Evolutionary conservation across 371 early-diverging fungal species (phyloP).

Genomic region (Syncephalastrum contaminatum): DNA sequence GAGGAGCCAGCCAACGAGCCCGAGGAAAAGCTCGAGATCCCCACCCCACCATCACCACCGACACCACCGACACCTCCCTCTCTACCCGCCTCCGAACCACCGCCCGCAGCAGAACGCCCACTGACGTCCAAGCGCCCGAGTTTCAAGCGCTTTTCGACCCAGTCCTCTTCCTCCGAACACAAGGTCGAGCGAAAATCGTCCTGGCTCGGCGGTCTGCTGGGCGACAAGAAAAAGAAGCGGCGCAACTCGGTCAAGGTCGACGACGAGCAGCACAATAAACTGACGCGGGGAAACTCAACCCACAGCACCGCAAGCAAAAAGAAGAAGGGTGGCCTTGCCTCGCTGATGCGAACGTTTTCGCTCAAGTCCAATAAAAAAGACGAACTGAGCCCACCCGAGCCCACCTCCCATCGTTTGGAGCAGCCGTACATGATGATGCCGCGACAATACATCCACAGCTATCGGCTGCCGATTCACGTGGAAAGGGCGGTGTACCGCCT

Average conservation of each 20-base stretch:
- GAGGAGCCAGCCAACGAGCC: no score
- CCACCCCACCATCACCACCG: not conserved
- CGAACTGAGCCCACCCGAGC: no score
- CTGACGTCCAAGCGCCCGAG: not conserved
- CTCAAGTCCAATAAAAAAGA: conserved; percentile 11
- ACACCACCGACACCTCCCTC: not conserved
- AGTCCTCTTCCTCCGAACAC: not conserved
- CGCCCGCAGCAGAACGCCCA: not conserved
- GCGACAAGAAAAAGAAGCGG: conserved; percentile 15
- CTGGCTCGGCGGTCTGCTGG: conserved; percentile 28
- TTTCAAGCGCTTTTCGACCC: conserved; percentile 6
- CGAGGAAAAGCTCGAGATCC: not conserved
- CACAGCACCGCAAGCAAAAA: not conserved
- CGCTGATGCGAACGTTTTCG: conserved; percentile 28
- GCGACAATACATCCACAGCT: conserved; percentile 23
- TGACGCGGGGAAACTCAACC: conserved; percentile 9
- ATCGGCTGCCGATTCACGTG: conserved; percentile 59
- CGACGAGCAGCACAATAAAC: conserved; percentile 7
- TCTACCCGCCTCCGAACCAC: not conserved
- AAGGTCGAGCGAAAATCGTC: conserved; percentile 22
- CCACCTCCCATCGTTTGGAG: not conserved
- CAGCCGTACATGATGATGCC: conserved; percentile 15
- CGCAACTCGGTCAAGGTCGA: conserved; percentile 13
- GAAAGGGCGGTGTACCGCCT: conserved; percentile 72
- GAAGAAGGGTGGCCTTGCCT: conserved; percentile 21